Conservation (phyloP, 192 early-diverging fungal genomes). For the Entophlyctis helioformis region DNA sequence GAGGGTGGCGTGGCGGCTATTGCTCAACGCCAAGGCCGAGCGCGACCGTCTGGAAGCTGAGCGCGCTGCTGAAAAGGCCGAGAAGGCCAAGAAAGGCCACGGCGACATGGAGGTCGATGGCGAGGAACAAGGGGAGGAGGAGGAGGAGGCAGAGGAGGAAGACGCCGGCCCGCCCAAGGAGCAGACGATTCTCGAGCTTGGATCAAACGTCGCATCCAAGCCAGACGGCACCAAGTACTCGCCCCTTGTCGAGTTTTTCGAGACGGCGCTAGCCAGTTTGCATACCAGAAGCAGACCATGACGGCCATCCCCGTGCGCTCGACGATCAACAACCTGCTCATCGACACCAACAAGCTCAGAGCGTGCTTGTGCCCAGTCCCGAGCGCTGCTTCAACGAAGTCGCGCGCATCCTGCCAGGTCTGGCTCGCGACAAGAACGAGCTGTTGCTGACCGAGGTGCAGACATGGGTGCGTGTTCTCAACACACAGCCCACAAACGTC, state of each 20-base stretch:
- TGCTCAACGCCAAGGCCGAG: slow-evolving; percentile 6
- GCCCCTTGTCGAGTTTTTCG: slow-evolving; percentile 39
- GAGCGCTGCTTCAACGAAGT: slow-evolving; percentile 47
- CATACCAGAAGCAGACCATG: slow-evolving; percentile 33
- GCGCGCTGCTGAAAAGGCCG: too few relatives aligned
- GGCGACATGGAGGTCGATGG: too few relatives aligned
- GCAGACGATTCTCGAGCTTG: slow-evolving; percentile 17
- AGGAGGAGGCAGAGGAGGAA: not conserved
- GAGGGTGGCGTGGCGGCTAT: slow-evolving; percentile 19
- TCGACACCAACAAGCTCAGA: slow-evolving; percentile 41
- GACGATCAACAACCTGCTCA: slow-evolving; percentile 36
- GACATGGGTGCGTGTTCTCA: slow-evolving; percentile 40
- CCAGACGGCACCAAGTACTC: slow-evolving; percentile 23
- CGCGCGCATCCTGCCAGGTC: slow-evolving; percentile 35
- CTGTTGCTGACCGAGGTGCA: slow-evolving; percentile 43
- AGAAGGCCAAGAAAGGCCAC: too few relatives aligned
- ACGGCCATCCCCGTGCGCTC: slow-evolving; percentile 21
- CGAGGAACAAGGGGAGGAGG: too few relatives aligned
- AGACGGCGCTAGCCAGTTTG: slow-evolving; percentile 25
- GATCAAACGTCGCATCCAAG: slow-evolving; percentile 12
- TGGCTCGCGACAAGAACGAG: slow-evolving; percentile 50
- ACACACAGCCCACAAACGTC: slow-evolving; percentile 35
- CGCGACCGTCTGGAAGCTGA: too few relatives aligned
- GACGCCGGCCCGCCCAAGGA: not conserved
- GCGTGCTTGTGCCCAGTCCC: slow-evolving; percentile 41